These are phyloP conservation scores for Paraphoma chrysanthemicola DNA, from an alignment of 2,329 filamentous ascomycete species.

Conservation along the genomic window DNA sequence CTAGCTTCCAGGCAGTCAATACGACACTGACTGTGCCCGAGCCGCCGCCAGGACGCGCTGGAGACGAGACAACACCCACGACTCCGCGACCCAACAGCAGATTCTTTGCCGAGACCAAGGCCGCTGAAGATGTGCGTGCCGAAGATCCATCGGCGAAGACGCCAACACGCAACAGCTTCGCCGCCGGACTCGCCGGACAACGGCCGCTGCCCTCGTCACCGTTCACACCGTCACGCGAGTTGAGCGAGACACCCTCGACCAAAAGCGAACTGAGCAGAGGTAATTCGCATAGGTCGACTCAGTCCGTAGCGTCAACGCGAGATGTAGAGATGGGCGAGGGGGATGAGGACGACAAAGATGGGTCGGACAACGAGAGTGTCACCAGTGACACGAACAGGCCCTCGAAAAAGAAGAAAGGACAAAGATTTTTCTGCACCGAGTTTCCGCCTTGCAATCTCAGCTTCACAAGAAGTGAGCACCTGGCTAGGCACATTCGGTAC, in stretches of 20 bases:
- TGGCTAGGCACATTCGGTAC: slow-evolving; percentile 91
- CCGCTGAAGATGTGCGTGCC: slow-evolving; percentile 41
- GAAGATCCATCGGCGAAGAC: slow-evolving; percentile 61
- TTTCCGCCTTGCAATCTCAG: slow-evolving; percentile 93
- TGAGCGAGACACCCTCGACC: slow-evolving; percentile 46
- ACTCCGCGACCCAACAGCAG: slow-evolving; percentile 58
- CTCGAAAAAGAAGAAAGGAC: slow-evolving; percentile 93
- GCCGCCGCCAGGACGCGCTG: slow-evolving; percentile 51
- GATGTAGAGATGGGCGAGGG: slow-evolving; percentile 81
- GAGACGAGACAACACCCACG: slow-evolving; percentile 63
- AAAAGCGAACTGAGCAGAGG: slow-evolving; percentile 57
- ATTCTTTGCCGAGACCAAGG: slow-evolving; percentile 49
- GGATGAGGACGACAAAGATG: slow-evolving; percentile 66
- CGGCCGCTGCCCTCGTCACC: slow-evolving; percentile 54
- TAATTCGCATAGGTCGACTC: slow-evolving; percentile 67
- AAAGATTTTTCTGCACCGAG: slow-evolving; percentile 94
- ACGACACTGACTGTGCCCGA: slow-evolving; percentile 57
- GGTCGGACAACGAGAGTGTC: slow-evolving; percentile 58
- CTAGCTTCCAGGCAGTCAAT: slow-evolving; percentile 68
- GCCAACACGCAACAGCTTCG: slow-evolving; percentile 66
- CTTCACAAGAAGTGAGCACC: slow-evolving; percentile 94
- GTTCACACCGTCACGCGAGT: slow-evolving; percentile 55
- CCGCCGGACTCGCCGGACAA: slow-evolving; percentile 54
- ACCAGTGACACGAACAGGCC: slow-evolving; percentile 71
- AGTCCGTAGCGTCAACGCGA: slow-evolving; percentile 68